Base-by-base conservation (phyloP, 495 filamentous ascomycete genomes). In the Lindgomyces ingoldianus region DNA sequence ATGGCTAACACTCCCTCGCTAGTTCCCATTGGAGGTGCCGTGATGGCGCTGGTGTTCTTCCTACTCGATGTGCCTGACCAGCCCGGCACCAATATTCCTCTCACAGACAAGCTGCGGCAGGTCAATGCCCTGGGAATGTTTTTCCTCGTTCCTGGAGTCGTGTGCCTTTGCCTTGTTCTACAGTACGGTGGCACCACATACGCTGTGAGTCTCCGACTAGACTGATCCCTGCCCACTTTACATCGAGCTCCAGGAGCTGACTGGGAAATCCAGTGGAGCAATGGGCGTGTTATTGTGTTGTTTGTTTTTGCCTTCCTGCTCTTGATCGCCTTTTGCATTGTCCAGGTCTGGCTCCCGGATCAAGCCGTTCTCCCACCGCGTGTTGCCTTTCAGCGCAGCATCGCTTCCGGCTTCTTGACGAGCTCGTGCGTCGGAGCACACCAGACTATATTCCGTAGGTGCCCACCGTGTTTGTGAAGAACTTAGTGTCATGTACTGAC, bases 151-250 rank as follows among this genome's bases (percentile, higher is more conserved):
- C 89, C 90, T 2, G 82, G 79, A 14, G 82, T 94, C 26, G 79
- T 93, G 67, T 87, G 82, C 64, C 74, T 93, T 1, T 73, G 94
- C 10, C 79, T 96, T 0, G 91, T 91, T 0, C 77, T 96, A 18
- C 89, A 93, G 72, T 96, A 90, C 90, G 91, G 90, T 46, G 91
- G 90, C 4, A 14, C n/a, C 16, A 46, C 4, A 16, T 46, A 46
- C 4, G 44, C 44, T 46, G 44, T 46, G 22, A 46, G 44, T 4
- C 22, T 18, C 4, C 44, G 44, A 4, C n/a, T 4, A 8, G 4
- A 14, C n/a, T 8, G n/a, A 6, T 46, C 22, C 22, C 4, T 4
- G 4, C 22, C 22, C 4, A 18, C 22, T 46, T 4, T 46, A 21
- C 4, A 46, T 18, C 22, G 80, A 80, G 0, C 81, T n/a, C n/a